Conservation (phyloP, 495 filamentous ascomycete species). For the Glonium stellatum region DNA sequence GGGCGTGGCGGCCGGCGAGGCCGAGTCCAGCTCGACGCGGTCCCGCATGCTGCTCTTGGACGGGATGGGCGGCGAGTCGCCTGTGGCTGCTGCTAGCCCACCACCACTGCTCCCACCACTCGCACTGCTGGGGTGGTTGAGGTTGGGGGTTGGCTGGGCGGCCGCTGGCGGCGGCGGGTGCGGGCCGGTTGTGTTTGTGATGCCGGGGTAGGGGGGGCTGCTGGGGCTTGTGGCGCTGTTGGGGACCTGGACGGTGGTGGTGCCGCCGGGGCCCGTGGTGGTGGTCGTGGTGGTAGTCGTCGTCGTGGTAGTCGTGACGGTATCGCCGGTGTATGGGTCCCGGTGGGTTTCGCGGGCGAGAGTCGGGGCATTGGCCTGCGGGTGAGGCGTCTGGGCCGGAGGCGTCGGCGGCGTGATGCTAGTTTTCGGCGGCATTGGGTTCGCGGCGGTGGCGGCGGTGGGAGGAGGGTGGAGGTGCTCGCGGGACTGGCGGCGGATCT, state of each 20-base stretch:
- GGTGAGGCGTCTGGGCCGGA: slow-evolving; percentile 2
- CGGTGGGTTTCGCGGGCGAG: slow-evolving; percentile 13
- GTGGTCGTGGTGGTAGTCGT: slow-evolving; percentile 27
- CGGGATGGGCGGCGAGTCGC: slow-evolving; percentile 19
- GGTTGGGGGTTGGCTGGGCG: background rate
- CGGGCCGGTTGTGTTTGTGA: slow-evolving; percentile 22
- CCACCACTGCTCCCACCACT: too few species aligned
- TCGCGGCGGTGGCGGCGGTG: slow-evolving; percentile 1
- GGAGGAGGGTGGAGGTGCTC: slow-evolving; percentile 12
- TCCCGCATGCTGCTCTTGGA: slow-evolving; percentile 21
- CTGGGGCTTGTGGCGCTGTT: background rate
- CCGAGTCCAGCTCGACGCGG: slow-evolving; percentile 17
- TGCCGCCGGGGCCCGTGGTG: slow-evolving; percentile 21
- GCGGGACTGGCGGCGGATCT: slow-evolving; percentile 3
- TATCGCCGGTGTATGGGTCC: slow-evolving; percentile 15
- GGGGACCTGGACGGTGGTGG: slow-evolving; percentile 19
- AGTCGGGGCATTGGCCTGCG: background rate
- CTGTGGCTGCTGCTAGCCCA: background rate
- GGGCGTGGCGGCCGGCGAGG: slow-evolving; percentile 17
- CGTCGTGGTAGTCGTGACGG: slow-evolving; percentile 23
- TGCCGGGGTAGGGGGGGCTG: slow-evolving; percentile 4
- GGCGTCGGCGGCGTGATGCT: slow-evolving; percentile 23
- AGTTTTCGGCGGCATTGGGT: slow-evolving; percentile 6
- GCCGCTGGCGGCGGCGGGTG: slow-evolving; percentile 15
- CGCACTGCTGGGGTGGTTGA: background rate